Conservation (phyloP, 2,329 filamentous ascomycete species). For the Paracoccidioides lutzii region DNA sequence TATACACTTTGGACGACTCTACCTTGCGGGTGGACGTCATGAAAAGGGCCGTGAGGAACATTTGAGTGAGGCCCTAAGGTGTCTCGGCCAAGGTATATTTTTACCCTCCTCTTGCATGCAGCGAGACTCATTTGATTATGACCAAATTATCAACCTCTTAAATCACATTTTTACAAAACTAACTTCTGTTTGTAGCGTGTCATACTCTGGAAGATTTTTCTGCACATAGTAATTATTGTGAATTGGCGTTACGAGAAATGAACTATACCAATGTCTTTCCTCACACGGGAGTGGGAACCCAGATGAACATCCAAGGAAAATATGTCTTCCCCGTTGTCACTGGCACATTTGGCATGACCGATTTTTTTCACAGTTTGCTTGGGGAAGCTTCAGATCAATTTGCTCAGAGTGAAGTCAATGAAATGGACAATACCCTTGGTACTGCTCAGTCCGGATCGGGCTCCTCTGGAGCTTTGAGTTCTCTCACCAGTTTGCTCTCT, state of each 20-base stretch:
- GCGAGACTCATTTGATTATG: background rate
- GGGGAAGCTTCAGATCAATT: constrained; percentile 73
- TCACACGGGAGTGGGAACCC: constrained; percentile 54
- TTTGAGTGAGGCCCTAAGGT: constrained; percentile 66
- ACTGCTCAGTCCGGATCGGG: constrained; percentile 46
- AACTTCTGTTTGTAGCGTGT: constrained; percentile 25
- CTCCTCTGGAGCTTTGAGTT: constrained; percentile 34
- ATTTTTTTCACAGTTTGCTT: constrained; percentile 67
- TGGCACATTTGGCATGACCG: constrained; percentile 61
- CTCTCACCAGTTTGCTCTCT: constrained; percentile 59
- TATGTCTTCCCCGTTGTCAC: constrained; percentile 64
- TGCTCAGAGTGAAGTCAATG: constrained; percentile 71
- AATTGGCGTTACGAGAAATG: constrained; percentile 61
- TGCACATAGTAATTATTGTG: constrained; percentile 73
- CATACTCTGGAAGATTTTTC: constrained; percentile 70
- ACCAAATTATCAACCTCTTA: background rate
- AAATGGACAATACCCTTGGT: constrained; percentile 62
- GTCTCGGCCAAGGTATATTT: constrained; percentile 53
- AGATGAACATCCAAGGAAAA: constrained; percentile 53
- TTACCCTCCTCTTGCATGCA: background rate
- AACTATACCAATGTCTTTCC: constrained; percentile 57
- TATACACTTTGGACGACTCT: constrained; percentile 65
- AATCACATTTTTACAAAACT: background rate
- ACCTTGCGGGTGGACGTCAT: constrained; percentile 51
- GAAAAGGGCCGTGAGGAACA: constrained; percentile 57